Base-by-base conservation (phyloP, 441 rosid genomes). In the Biscutella laevigata region DNA sequence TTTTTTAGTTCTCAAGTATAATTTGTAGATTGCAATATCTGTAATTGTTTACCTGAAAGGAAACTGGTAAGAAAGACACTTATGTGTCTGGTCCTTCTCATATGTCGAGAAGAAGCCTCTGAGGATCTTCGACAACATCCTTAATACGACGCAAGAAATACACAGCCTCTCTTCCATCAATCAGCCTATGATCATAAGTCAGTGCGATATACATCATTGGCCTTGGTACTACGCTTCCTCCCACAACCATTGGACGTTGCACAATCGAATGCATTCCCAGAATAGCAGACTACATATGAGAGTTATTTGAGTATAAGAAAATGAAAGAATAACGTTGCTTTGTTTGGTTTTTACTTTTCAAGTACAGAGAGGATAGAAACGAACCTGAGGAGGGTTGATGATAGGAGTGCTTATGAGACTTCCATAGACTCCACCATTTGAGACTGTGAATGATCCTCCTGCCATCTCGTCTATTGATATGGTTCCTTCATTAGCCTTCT, bases 131-230 rank as follows among this genome's bases (percentile, higher is more conserved):
- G 17, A 88, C 91, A 1, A 91, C 86, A 60, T 91, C 98, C 65
- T 91, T 91, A 57, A 88, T 91, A 26, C 95, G 95, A 7, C 95
- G 94, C 76, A 91, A 69, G 88, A 88, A 91, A 71, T 80, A 83
- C 47, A 88, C 98, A 0, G 98, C 96, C 86, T 91, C 98, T 88
- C 98, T 88, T 53, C 98, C 98, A 64, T 88, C 98, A 30, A 91
- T 88, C 53, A 91, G 80, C 77, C 98, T 71, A 58, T 91, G 98
- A 72, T 91, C 98, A 33, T 91, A 91, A 0, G 98, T 91, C 13
- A 91, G 82, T 7, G 98, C 96, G 4, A 85, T 74, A 74, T 88
- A 91, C 98, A 91, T 88, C 98, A 91, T 91, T 11, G 98, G 98
- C 81, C 98, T 80, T 0, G 98, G 83, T 4, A 77, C 74, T 5